A percentile compares a stretch with the other conserved stretches of the same genome.
These are phyloP conservation scores for Pseudoturritis turrita DNA, from an alignment of 345 rosid species.

Conservation along the genomic window DNA sequence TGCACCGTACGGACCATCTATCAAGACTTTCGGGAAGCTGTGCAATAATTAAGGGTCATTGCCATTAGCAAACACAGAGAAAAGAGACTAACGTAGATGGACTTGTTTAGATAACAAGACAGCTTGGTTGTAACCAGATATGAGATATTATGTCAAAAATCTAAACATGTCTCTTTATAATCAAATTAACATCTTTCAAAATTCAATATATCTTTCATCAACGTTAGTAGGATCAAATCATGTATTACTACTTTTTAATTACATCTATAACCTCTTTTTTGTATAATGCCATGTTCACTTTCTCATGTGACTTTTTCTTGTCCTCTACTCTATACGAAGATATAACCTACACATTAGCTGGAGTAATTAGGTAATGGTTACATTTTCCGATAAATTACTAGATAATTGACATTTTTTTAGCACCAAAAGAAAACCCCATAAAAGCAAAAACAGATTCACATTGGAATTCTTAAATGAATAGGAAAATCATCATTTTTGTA, in stretches of 20 bases:
- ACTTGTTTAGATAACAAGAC: neutral
- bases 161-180: neutral
- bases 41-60: neutral
- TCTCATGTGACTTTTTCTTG: neutral
- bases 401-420: neutral
- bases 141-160: neutral
- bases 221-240: neutral
- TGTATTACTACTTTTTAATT: neutral
- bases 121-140: neutral
- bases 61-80: neutral
- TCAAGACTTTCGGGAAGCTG: conserved; percentile 70
- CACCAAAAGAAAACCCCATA: neutral
- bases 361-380: neutral
- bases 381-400: neutral
- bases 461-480: neutral
- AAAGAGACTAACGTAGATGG: neutral
- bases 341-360: neutral
- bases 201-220: neutral
- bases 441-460: neutral
- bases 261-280: neutral
- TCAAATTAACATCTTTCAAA: neutral
- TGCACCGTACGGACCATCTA: conserved; percentile 87
- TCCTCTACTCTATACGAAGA: neutral
- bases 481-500: neutral
- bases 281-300: neutral